A percentile compares a stretch with the other conserved stretches of the same genome.
phyloP scores from a whole-genome alignment of 345 rosid genomes.

The Acer negundo region DNA sequence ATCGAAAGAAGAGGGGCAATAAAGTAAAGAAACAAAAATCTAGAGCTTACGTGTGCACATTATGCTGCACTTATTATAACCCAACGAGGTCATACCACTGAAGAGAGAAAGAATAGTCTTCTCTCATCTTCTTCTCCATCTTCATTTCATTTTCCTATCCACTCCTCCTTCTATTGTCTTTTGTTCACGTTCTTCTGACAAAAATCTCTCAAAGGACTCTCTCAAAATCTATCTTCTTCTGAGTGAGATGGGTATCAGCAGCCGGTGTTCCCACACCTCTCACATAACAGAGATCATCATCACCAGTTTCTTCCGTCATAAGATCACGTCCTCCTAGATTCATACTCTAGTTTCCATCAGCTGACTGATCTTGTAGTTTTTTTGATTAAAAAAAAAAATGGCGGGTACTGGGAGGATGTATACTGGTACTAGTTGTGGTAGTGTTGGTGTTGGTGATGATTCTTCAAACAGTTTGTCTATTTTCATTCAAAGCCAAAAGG shows the following conservation, averaged over 20 bases:
- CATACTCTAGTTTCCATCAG: background rate
- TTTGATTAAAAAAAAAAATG: slow-evolving; percentile 36
- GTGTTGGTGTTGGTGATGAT: slow-evolving; percentile 24
- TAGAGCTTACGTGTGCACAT: slow-evolving; percentile 14
- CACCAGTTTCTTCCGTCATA: slow-evolving; percentile 85
- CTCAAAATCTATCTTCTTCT: slow-evolving; percentile 22
- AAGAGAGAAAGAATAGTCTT: background rate
- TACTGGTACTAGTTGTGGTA: slow-evolving; percentile 17
- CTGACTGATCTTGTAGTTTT: background rate
- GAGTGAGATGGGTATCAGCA: slow-evolving; percentile 76
- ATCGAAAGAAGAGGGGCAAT: slow-evolving; percentile 27
- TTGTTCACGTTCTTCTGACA: background rate
- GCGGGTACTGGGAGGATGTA: slow-evolving; percentile 36
- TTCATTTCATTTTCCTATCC: no score
- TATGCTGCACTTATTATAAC: slow-evolving; percentile 25
- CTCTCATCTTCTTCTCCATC: background rate
- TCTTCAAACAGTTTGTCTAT: slow-evolving; percentile 37
- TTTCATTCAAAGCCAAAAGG: slow-evolving; percentile 47
- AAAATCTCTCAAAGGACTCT: background rate
- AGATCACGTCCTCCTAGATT: slow-evolving; percentile 27
- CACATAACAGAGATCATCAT: slow-evolving; percentile 75
- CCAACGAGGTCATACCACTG: background rate
- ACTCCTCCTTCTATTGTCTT: background rate
- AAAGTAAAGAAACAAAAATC: background rate
- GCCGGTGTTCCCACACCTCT: slow-evolving; percentile 67